phyloP scores from a whole-genome alignment of 345 rosid species.

The Eucalyptus pauciflora region DNA sequence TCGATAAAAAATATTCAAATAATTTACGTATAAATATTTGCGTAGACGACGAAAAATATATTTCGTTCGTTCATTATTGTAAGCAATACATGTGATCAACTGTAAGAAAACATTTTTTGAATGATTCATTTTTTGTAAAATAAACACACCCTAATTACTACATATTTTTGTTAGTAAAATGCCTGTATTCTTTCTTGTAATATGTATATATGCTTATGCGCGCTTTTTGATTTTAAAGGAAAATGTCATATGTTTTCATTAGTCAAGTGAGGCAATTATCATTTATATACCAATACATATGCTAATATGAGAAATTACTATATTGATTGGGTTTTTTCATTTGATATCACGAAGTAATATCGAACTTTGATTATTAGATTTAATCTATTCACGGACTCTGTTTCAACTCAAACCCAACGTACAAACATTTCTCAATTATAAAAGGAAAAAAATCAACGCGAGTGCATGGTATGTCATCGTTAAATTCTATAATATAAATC shows the following conservation, averaged over 20 bases:
- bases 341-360: neutral
- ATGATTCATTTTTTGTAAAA: neutral
- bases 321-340: neutral
- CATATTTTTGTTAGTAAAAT: neutral
- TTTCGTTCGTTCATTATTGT: accelerated
- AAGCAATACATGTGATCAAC: accelerated
- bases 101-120: accelerated
- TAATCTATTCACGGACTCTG: neutral
- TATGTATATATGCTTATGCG: neutral
- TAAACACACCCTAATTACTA: neutral
- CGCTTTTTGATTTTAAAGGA: neutral
- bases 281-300: neutral
- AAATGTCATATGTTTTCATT: neutral
- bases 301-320: neutral
- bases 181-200: accelerated
- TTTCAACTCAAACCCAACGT: neutral
- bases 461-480: neutral
- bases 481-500: neutral
- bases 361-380: neutral
- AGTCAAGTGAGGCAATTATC: neutral
- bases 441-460: neutral
- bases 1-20: too few species aligned
- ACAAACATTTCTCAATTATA: neutral
- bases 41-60: accelerated
- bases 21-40: too few species aligned